Base-by-base conservation (phyloP, 176 grass and related monocot species). In the Miscanthus lutarioriparius region DNA sequence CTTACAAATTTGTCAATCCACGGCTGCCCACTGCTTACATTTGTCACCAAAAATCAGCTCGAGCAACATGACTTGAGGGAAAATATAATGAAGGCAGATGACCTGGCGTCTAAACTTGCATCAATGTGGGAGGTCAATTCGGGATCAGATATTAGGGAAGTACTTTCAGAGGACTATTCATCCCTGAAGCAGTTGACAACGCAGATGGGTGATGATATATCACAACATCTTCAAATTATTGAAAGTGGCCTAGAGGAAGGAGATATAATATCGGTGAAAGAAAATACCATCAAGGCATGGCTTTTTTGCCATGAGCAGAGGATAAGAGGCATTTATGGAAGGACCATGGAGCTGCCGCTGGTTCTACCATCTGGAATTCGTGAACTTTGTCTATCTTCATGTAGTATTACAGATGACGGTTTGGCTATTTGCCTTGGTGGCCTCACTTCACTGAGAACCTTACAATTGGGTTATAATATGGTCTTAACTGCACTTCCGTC, bases 401-500 rank as follows among this genome's bases (percentile, higher is more conserved):
- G 44, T 12, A 47, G 10, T 44, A 44, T 44, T 44, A 44, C 43
- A 11, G 43, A 44, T 47, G 11, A 47, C 14, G 44, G 0, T 47
- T 47, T 47, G 14, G 44, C 3, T 47, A 4, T 47, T 47, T 47
- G 44, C 44, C 44, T 47, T 47, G 44, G 44, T 47, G 44, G 44
- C 44, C 44, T 47, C 44, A 47, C 11, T 47, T 47, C 13, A 47
- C 1, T 47, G 44, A 14, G 0, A 47, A 47, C 12, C 1, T 47
- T 47, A 4, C 1, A 2, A 47, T 14, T 47, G 44, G 0, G 4
- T 14, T 47, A 47, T 11, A 0, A 70, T n/a, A 78, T 85, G 74
- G 44, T 17, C 35, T 35, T 85, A 59, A 70, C 64, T 16, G 0
- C 64, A 43, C 74, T 85, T 59, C 83, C 83, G 0, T 59, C 83